phyloP scores from a whole-genome alignment of 2,329 filamentous ascomycete species.

The Trichoderma cornu-damae region DNA sequence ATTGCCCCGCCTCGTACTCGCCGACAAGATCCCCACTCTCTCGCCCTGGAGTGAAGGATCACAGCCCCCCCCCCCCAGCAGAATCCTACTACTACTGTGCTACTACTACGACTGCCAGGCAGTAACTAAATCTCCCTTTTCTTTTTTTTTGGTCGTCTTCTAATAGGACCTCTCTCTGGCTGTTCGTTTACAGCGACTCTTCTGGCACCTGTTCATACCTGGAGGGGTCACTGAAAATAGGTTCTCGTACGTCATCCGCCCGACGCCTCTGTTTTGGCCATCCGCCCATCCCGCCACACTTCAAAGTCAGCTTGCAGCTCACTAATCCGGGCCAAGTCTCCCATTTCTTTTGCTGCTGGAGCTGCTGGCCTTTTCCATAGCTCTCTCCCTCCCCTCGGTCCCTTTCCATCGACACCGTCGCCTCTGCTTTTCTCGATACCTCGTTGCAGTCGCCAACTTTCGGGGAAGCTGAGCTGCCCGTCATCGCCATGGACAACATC shows the following conservation, averaged over 20 bases:
- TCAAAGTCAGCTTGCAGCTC: constrained; percentile 14
- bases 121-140: no score
- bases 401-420: neutral
- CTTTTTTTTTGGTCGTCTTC: neutral
- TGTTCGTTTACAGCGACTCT: constrained; percentile 4
- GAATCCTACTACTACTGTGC: no score
- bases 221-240: constrained; percentile 13
- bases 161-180: neutral
- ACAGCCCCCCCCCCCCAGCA: constrained; percentile 14
- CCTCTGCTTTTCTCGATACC: neutral
- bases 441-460: neutral
- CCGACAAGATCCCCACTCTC: constrained; percentile 1
- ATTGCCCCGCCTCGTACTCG: constrained; percentile 12
- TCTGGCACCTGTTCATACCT: neutral
- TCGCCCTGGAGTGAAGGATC: constrained; percentile 7
- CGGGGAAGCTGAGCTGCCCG: neutral
- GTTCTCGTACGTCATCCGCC: constrained; percentile 12
- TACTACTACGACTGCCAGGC: no score
- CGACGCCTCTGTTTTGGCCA: neutral
- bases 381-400: neutral
- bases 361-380: neutral
- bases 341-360: constrained; percentile 1
- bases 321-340: constrained; percentile 8
- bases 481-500: constrained; percentile 48
- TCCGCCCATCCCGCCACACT: neutral